phyloP scores from a whole-genome alignment of 75 land plant species.

The Azolla pinnata region DNA sequence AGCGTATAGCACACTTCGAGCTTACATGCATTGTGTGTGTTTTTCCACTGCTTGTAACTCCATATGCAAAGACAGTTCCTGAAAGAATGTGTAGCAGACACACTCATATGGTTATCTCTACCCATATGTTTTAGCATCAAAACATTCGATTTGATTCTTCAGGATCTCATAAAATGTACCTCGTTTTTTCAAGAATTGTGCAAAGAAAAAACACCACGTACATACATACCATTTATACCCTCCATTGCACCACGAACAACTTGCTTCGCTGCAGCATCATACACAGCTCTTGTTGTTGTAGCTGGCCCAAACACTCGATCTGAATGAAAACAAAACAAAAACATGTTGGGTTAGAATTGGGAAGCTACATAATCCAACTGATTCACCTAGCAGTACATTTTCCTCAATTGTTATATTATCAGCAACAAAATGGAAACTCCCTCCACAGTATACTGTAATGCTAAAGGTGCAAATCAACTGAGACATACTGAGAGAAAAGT shows the following conservation, averaged over 20 bases:
- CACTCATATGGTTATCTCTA: not conserved
- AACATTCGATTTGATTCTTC: not conserved
- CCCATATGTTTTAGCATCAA: not conserved
- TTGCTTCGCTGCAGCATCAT: constrained; percentile 73
- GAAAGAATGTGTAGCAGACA: constrained; percentile 8
- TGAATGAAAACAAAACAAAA: constrained; percentile 15
- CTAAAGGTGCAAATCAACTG: not conserved
- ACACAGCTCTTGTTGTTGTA: constrained; percentile 46
- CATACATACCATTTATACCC: constrained; percentile 62
- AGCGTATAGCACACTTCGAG: too few species aligned
- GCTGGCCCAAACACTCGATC: constrained; percentile 75
- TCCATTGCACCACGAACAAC: constrained; percentile 87
- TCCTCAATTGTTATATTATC: not conserved
- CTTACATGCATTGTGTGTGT: constrained; percentile 59
- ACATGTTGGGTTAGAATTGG: not conserved
- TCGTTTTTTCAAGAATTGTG: too few species aligned
- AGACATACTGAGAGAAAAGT: not conserved
- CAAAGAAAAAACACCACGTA: not conserved
- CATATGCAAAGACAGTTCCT: constrained; percentile 55
- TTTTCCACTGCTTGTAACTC: constrained; percentile 54
- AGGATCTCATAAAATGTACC: too few species aligned
- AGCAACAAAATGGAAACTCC: not conserved
- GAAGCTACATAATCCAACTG: not conserved
- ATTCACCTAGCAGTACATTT: not conserved
- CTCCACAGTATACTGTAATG: not conserved